These are phyloP conservation scores for Microdochium bolleyi DNA, from an alignment of 2,329 filamentous ascomycete genomes.

Conservation along the genomic window DNA sequence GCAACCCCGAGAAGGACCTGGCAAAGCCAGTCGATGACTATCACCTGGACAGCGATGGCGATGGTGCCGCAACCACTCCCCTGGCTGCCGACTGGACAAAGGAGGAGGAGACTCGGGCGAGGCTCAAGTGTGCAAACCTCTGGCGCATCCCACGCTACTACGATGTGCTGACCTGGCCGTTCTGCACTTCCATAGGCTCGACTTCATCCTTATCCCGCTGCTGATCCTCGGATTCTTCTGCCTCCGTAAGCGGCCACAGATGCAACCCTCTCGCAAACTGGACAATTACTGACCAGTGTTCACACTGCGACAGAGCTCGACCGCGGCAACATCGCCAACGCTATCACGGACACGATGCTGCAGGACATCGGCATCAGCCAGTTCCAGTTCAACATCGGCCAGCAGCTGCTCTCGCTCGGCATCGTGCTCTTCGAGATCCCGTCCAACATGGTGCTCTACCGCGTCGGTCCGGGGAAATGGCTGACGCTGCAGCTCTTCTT, in stretches of 20 bases:
- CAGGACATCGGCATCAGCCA: constrained; percentile 17
- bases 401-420: constrained; percentile 18
- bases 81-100: not conserved
- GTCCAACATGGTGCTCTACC: constrained; percentile 20
- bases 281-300: too few species aligned
- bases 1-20: not conserved
- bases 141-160: not conserved
- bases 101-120: not conserved
- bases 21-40: not conserved
- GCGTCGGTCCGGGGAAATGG: constrained; percentile 19
- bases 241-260: too few species aligned
- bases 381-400: constrained; percentile 19
- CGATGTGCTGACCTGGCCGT: not conserved
- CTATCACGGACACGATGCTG: constrained; percentile 19
- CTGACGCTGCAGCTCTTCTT: constrained; percentile 20
- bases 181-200: not conserved
- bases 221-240: too few species aligned
- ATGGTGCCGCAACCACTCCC: too few species aligned
- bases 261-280: too few species aligned
- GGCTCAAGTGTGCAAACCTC: not conserved
- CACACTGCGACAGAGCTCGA: too few species aligned
- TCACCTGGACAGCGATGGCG: not conserved
- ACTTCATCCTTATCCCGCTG: too few species aligned
- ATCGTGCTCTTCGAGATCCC: constrained; percentile 23
- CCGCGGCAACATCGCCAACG: constrained; percentile 22